phyloP scores from a whole-genome alignment of 1,284 basidiomycete species.

The Cryptococcus sp. region DNA sequence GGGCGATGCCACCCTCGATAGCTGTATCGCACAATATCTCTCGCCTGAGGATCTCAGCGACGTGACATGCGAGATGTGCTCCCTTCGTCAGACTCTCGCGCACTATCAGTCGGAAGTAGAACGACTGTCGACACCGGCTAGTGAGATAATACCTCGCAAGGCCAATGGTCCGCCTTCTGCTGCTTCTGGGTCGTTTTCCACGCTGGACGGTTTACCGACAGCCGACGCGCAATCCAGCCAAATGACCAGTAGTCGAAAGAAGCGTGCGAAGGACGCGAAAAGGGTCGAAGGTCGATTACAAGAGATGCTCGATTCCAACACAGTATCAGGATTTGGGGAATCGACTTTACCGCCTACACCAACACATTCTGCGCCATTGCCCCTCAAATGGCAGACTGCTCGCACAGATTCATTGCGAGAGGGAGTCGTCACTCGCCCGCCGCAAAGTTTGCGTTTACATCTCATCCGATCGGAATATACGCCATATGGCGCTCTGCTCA shows the following conservation, averaged over 20 bases:
- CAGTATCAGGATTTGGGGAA: slow-evolving; percentile 27
- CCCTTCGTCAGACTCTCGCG: slow-evolving; percentile 46
- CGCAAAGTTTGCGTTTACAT: slow-evolving; percentile 77
- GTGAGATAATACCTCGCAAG: neutral
- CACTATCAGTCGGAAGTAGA: slow-evolving; percentile 47
- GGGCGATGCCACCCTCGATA: slow-evolving; percentile 52
- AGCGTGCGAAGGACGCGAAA: slow-evolving; percentile 67
- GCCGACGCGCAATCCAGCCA: neutral
- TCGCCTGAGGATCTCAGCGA: slow-evolving; percentile 54
- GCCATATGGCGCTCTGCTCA: slow-evolving; percentile 68
- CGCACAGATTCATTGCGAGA: slow-evolving; percentile 42
- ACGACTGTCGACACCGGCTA: slow-evolving; percentile 30
- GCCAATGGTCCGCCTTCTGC: slow-evolving; percentile 9
- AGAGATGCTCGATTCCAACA: slow-evolving; percentile 62
- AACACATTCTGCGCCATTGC: slow-evolving; percentile 16
- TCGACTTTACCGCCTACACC: slow-evolving; percentile 16
- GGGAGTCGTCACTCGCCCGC: slow-evolving; percentile 62
- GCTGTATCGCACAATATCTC: slow-evolving; percentile 54
- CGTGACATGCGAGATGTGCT: slow-evolving; percentile 56
- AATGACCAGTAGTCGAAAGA: slow-evolving; percentile 63
- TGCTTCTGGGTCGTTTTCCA: slow-evolving; percentile 29
- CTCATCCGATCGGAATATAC: slow-evolving; percentile 79
- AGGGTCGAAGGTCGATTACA: slow-evolving; percentile 64
- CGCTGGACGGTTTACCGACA: slow-evolving; percentile 22
- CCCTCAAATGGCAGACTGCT: slow-evolving; percentile 43